Evolutionary conservation across 2,329 filamentous ascomycete genomes (phyloP), one percentile per base, ranked within the genome.

Genomic region (Calonectria fujianensis): DNA sequence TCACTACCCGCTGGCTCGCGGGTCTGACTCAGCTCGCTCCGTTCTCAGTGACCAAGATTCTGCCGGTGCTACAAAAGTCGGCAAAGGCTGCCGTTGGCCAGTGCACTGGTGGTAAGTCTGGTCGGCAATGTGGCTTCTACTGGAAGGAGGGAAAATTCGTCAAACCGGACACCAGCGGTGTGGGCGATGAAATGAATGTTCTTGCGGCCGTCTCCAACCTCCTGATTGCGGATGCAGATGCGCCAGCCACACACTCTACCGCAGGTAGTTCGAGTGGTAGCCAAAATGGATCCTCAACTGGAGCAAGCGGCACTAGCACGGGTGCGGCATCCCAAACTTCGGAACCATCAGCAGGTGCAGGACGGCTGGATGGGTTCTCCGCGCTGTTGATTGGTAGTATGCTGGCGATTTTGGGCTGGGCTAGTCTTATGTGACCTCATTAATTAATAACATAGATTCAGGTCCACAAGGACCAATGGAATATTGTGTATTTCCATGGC

Each of bases 181-280:
- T 24, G 13, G 57, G 57, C 8, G 57, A 63, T 37, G 57, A 63
- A 13, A 63, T 63, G 57, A 63, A 63, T 41, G 57, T 63, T 63
- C 57, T 63, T 18, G 57, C 57, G 57, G 57, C 57, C 16, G 57
- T 63, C 24, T 63, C 57, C 24, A 63, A 63, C 35, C 57, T 63
- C 18, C 41, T 63, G 57, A 63, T 63, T 39, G 39, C 24, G 14
- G 18, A 31, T 16, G 57, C 37, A 7, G 24, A 63, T 18, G 35
- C 57, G 24, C 57, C 57, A 27, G 57, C n/a, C n/a, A 63, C 57
- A 1, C 57, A 41, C n/a, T 63, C 57, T 9, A 41, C 57, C 1
- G 57, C n/a, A 7, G 57, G 57, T n/a, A 61, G n/a, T 8, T 63
- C 57, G n/a, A 20, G 39, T 8, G 31, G 35, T 13, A 16, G 57